These are phyloP conservation scores for Fusarium odoratissimum DNA, from an alignment of 2,329 filamentous ascomycete genomes.

Conservation along the genomic window DNA sequence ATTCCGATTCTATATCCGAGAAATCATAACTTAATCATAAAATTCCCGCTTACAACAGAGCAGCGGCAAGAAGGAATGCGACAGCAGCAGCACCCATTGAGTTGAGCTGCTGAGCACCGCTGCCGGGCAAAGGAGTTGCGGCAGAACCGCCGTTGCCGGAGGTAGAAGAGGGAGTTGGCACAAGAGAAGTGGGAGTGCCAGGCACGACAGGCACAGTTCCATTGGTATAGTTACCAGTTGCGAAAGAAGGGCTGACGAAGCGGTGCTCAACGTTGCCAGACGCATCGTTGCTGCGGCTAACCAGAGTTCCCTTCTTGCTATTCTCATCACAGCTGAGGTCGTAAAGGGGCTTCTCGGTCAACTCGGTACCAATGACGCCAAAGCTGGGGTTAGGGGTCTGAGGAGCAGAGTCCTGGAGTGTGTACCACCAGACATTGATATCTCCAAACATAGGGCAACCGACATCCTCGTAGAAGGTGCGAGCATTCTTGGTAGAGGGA, in stretches of 20 bases:
- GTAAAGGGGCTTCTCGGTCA: conserved; percentile 68
- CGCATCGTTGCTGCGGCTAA: conserved; percentile 8
- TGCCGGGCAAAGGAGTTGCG: conserved; percentile 24
- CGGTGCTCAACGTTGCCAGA: conserved; percentile 12
- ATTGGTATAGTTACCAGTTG: conserved; percentile 36
- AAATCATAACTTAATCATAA: conserved; percentile 4
- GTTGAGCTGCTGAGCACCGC: conserved; percentile 43
- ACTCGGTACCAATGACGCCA: conserved; percentile 70
- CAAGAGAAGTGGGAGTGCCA: conserved; percentile 26
- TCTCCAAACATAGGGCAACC: conserved; percentile 77
- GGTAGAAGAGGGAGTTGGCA: conserved; percentile 38
- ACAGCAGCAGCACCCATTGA: conserved; percentile 48
- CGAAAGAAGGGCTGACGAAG: conserved; percentile 23
- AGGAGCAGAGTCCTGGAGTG: conserved; percentile 73
- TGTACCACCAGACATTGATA: conserved; percentile 81
- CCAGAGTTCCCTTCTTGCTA: conserved; percentile 26
- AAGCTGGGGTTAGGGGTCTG: conserved; percentile 75
- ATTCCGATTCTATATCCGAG: conserved; percentile 6
- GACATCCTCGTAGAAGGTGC: conserved; percentile 83
- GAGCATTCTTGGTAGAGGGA: conserved; percentile 74
- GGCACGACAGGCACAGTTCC: conserved; percentile 33
- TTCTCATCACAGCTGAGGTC: conserved; percentile 66
- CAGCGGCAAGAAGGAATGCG: conserved; percentile 47
- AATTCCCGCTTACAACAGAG: conserved; percentile 42
- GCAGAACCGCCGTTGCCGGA: conserved; percentile 32